A percentile compares a stretch with the other conserved stretches of the same genome.
Conservation (phyloP, 768 basidiomycete genomes). For the Dentipellis fragilis region DNA sequence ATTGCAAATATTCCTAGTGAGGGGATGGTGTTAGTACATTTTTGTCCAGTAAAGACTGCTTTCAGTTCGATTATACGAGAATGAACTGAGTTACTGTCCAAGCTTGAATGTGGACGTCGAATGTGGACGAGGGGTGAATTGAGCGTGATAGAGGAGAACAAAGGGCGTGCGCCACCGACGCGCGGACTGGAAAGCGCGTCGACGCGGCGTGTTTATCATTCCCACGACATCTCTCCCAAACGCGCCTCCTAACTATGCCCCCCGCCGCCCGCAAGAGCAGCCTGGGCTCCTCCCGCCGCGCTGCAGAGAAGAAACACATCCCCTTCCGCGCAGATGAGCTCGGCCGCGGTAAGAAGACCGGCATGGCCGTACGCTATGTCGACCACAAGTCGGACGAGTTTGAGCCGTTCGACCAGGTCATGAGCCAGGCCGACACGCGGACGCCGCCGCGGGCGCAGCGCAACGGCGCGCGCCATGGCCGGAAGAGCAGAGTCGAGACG, state of each 20-base stretch:
- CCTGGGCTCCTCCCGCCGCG: constrained; percentile 36
- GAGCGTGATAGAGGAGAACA: not conserved
- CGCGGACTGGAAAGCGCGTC: not conserved
- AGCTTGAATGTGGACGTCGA: too few species aligned
- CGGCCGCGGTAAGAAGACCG: constrained; percentile 73
- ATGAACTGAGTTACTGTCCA: too few species aligned
- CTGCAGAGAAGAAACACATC: constrained; percentile 55
- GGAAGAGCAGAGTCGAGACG: constrained; percentile 28
- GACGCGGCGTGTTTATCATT: constrained; percentile 6
- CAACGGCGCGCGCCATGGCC: constrained; percentile 20
- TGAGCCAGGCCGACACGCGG: constrained; percentile 59
- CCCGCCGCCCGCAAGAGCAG: constrained; percentile 27
- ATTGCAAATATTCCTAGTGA: too few species aligned
- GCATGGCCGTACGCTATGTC: constrained; percentile 56
- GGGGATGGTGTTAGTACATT: too few species aligned
- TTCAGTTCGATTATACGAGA: too few species aligned
- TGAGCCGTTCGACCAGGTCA: constrained; percentile 69
- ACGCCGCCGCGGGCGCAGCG: constrained; percentile 48
- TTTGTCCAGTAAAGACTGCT: too few species aligned
- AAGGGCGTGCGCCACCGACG: not conserved
- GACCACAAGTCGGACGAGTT: constrained; percentile 74
- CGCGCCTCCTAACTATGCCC: constrained; percentile 17
- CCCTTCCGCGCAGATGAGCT: constrained; percentile 74
- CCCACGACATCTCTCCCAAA: constrained; percentile 6
- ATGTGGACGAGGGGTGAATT: too few species aligned